These are phyloP conservation scores for Arachis hypogaea DNA, from an alignment of 306 rosid genomes.

Conservation along the genomic window DNA sequence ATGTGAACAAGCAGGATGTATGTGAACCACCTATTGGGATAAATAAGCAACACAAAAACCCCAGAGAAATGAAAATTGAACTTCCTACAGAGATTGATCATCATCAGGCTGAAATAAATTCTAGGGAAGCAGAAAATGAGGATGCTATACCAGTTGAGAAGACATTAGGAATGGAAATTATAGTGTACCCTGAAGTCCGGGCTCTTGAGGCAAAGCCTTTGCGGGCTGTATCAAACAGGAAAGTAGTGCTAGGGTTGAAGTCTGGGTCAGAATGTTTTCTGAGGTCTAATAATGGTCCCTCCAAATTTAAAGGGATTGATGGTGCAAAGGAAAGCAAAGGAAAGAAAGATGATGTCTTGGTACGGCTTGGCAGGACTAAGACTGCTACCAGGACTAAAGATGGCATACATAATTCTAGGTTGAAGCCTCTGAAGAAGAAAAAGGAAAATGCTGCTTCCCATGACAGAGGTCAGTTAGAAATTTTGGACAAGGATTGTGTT, in stretches of 20 bases:
- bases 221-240: constrained; percentile 42
- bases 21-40: constrained; percentile 33
- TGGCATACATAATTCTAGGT: constrained; percentile 31
- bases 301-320: constrained; percentile 38
- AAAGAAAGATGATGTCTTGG: constrained; percentile 42
- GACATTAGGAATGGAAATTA: constrained; percentile 49
- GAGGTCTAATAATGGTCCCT: constrained; percentile 48
- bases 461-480: constrained; percentile 49
- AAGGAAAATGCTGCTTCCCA: constrained; percentile 34
- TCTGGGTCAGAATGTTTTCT: constrained; percentile 63
- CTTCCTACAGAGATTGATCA: constrained; percentile 44
- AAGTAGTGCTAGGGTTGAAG: constrained; percentile 62
- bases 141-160: constrained; percentile 39
- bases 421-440: constrained; percentile 48
- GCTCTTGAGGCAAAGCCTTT: constrained; percentile 37
- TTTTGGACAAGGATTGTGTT: constrained; percentile 41
- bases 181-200: constrained; percentile 41
- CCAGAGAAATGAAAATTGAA: constrained; percentile 18
- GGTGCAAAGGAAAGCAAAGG: constrained; percentile 48
- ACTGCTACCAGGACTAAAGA: constrained; percentile 49
- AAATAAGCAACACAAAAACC: constrained; percentile 27
- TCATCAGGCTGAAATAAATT: constrained; percentile 40
- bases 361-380: constrained; percentile 40
- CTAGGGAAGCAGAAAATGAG: constrained; percentile 32
- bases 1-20: constrained; percentile 33